Conservation (phyloP, 2,329 filamentous ascomycete genomes). For the Cordyceps pruinosa region DNA sequence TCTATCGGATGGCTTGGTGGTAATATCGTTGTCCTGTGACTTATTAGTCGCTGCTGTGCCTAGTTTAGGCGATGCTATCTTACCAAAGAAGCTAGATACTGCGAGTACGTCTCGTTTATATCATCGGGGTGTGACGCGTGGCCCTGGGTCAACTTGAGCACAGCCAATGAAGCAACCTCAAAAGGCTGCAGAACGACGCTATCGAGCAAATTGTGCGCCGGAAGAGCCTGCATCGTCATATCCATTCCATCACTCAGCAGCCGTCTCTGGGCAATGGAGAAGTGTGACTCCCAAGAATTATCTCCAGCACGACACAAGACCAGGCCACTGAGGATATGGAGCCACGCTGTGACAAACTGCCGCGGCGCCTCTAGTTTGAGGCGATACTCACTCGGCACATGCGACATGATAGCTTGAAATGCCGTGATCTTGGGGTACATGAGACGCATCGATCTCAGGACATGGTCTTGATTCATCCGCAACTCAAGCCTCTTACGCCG, state of each 20-base stretch:
- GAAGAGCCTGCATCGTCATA: conserved; percentile 29
- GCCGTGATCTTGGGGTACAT: conserved; percentile 19
- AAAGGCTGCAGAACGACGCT: conserved; percentile 34
- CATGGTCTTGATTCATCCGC: not conserved
- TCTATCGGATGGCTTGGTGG: conserved; percentile 32
- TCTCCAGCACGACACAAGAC: conserved; percentile 21
- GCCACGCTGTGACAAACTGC: conserved; percentile 34
- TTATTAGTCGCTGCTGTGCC: conserved; percentile 14
- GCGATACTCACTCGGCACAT: conserved; percentile 23
- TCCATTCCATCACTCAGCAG: conserved; percentile 30
- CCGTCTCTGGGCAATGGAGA: conserved; percentile 22
- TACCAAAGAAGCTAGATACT: conserved; percentile 36
- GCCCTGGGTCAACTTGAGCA: conserved; percentile 32
- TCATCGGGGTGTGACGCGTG: conserved; percentile 30
- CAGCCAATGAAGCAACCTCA: conserved; percentile 36
- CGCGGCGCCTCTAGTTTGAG: conserved; percentile 27
- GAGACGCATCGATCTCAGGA: not conserved
- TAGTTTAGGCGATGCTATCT: conserved; percentile 4
- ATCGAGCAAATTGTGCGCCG: conserved; percentile 26
- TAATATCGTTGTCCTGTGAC: conserved; percentile 33
- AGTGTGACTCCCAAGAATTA: conserved; percentile 22
- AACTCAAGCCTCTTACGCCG: not conserved
- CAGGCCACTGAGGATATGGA: conserved; percentile 34
- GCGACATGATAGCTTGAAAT: conserved; percentile 24
- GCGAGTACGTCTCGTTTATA: conserved; percentile 35